Conservation (phyloP, 202 grass and related monocot species). For the Hordeum pubiflorum region DNA sequence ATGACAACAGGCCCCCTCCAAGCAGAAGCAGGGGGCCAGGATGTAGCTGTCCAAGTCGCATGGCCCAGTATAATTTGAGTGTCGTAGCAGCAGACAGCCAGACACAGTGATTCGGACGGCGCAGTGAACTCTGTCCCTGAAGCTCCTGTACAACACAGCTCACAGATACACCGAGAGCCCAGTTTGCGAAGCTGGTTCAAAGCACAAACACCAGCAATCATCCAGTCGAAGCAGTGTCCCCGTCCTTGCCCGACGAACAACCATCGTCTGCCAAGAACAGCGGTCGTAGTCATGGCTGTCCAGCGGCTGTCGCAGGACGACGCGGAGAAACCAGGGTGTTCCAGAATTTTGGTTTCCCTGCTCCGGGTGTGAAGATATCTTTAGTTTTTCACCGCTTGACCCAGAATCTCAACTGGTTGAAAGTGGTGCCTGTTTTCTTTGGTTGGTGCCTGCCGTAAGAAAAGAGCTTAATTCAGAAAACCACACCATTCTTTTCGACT, state of each 20-base stretch:
- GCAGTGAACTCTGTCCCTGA: slow-evolving; percentile 31
- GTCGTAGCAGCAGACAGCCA: slow-evolving; percentile 22
- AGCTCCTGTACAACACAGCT: slow-evolving; percentile 23
- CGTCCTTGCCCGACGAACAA: slow-evolving; percentile 50
- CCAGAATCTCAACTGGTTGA: background rate
- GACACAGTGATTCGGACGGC: slow-evolving; percentile 36
- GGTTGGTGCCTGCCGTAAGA: too few relatives aligned
- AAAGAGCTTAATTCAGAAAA: background rate
- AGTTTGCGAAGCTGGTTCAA: background rate
- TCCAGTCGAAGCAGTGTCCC: slow-evolving; percentile 6
- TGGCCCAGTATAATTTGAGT: slow-evolving; percentile 47
- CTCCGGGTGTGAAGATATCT: slow-evolving; percentile 48
- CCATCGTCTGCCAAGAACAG: slow-evolving; percentile 34
- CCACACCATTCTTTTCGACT: slow-evolving; percentile 24
- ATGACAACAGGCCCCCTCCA: slow-evolving; percentile 45
- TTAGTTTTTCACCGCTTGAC: background rate
- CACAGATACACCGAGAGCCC: slow-evolving; percentile 7
- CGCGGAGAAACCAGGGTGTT: slow-evolving; percentile 65
- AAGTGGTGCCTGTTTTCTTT: background rate
- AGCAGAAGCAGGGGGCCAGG: slow-evolving; percentile 23
- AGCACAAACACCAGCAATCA: background rate
- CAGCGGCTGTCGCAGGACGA: slow-evolving; percentile 49
- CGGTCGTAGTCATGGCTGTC: slow-evolving; percentile 32
- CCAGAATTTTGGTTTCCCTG: slow-evolving; percentile 83
- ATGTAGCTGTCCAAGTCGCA: slow-evolving; percentile 60